phyloP scores from a whole-genome alignment of 805 yeast species.

The Metschnikowia kunwiensis region DNA sequence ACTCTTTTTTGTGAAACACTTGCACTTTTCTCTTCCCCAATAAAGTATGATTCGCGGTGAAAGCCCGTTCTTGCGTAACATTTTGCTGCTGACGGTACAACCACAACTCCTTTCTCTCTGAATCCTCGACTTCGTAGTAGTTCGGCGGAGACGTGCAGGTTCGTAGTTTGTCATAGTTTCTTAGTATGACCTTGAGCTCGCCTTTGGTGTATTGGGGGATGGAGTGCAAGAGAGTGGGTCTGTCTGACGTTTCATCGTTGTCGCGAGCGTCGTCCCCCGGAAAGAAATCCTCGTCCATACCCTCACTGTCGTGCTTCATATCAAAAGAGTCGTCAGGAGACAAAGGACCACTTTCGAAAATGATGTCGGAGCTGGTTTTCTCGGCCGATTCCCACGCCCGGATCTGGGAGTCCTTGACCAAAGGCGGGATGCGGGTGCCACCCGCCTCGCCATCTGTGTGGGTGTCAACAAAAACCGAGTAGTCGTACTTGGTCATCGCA shows the following conservation, averaged over 20 bases:
- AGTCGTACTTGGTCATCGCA: constrained; percentile 34
- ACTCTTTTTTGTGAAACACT: constrained; percentile 38
- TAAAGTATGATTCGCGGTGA: constrained; percentile 32
- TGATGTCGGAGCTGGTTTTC: constrained; percentile 33
- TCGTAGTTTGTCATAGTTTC: constrained; percentile 18
- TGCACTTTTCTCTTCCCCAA: constrained; percentile 38
- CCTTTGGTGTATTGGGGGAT: constrained; percentile 42
- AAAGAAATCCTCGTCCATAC: constrained; percentile 4
- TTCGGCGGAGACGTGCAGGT: constrained; percentile 6
- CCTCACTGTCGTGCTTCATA: background rate
- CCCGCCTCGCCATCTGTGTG: constrained; percentile 4
- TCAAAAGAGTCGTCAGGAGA: background rate
- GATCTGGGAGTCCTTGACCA: constrained; percentile 39
- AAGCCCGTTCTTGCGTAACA: constrained; percentile 32
- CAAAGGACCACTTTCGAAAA: constrained; percentile 26
- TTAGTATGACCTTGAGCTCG: constrained; percentile 29
- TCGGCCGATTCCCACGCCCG: constrained; percentile 47
- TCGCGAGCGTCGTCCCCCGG: constrained; percentile 1
- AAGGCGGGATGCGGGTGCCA: constrained; percentile 24
- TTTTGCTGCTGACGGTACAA: constrained; percentile 30
- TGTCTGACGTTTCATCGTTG: constrained; percentile 1
- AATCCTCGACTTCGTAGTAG: constrained; percentile 14
- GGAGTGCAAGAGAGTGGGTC: constrained; percentile 20
- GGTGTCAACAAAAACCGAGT: constrained; percentile 28
- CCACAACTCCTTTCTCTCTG: constrained; percentile 27